Percentiles rank a stretch among this genome's conserved stretches.
Conservation (phyloP, 345 rosid species). For the Euclidium syriacum region DNA sequence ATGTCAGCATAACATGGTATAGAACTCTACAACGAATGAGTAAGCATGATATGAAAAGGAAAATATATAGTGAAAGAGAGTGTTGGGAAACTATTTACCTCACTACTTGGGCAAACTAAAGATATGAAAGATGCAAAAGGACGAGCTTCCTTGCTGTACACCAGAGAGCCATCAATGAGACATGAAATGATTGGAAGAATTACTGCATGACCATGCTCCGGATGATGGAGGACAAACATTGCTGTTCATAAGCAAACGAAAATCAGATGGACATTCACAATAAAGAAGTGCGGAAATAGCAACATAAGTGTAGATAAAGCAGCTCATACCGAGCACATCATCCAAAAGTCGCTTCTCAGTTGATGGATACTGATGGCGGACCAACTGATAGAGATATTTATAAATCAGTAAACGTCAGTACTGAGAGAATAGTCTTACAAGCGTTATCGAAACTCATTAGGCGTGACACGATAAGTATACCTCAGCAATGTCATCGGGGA, state of each 20-base stretch:
- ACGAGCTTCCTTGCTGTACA: conserved; percentile 64
- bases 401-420: conserved; percentile 17
- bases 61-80: background rate
- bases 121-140: conserved; percentile 96
- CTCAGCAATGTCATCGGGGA: conserved; percentile 94
- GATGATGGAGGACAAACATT: conserved; percentile 95
- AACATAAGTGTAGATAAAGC: background rate
- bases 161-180: conserved; percentile 80
- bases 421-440: background rate
- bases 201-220: conserved; percentile 96
- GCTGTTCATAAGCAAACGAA: conserved; percentile 48
- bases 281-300: background rate
- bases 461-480: conserved; percentile 32
- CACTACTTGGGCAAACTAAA: conserved; percentile 68
- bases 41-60: background rate
- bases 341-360: conserved; percentile 75
- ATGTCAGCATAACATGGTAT: conserved; percentile 2
- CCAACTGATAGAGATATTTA: conserved; percentile 47
- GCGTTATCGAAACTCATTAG: background rate
- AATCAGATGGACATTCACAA: conserved; percentile 11
- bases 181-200: conserved; percentile 92
- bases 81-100: conserved; percentile 42
- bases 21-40: background rate
- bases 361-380: conserved; percentile 81
- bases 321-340: conserved; percentile 75